phyloP scores from a whole-genome alignment of 805 yeast genomes.

The Wickerhamiella occidentalis region DNA sequence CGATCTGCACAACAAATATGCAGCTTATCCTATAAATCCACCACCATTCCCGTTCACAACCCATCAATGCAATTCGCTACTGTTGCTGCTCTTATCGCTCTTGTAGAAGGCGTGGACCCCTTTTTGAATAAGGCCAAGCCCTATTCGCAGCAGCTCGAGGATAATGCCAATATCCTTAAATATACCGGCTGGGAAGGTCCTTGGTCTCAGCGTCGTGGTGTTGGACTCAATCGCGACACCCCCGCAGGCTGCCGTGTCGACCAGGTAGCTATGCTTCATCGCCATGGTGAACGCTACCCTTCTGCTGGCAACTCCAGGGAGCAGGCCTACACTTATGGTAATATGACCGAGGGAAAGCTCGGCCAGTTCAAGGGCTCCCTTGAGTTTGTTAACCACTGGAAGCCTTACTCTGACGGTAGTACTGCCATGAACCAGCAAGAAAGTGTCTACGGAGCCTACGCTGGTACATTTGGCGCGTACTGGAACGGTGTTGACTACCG shows the following conservation, averaged over 20 bases:
- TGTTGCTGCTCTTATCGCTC: conserved; percentile 2
- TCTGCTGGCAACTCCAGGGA: conserved; percentile 17
- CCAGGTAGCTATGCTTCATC: conserved; percentile 40
- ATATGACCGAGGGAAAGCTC: conserved; percentile 11
- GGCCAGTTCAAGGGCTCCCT: conserved; percentile 31
- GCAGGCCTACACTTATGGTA: conserved; percentile 14
- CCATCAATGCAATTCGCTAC: conserved; percentile 1
- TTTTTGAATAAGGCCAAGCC: conserved; percentile 15
- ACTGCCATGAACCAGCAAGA: conserved; percentile 36
- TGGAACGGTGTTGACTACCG: conserved; percentile 40
- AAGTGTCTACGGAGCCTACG: conserved; percentile 38
- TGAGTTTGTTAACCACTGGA: conserved; percentile 37
- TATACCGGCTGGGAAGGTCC: conserved; percentile 46
- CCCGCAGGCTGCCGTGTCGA: conserved; percentile 43
- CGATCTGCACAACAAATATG: neutral
- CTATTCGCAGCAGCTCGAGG: conserved; percentile 23
- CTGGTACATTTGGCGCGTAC: conserved; percentile 41
- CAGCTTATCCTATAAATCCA: neutral
- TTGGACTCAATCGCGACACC: conserved; percentile 40
- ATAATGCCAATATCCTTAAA: conserved; percentile 37
- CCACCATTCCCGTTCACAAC: neutral
- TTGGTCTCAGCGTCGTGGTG: conserved; percentile 37
- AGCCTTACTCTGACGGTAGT: conserved; percentile 27
- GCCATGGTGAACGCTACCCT: conserved; percentile 58
- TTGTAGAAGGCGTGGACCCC: conserved; percentile 8